phyloP scores from a whole-genome alignment of 202 grass and related monocot species.

The Panicum hallii region DNA sequence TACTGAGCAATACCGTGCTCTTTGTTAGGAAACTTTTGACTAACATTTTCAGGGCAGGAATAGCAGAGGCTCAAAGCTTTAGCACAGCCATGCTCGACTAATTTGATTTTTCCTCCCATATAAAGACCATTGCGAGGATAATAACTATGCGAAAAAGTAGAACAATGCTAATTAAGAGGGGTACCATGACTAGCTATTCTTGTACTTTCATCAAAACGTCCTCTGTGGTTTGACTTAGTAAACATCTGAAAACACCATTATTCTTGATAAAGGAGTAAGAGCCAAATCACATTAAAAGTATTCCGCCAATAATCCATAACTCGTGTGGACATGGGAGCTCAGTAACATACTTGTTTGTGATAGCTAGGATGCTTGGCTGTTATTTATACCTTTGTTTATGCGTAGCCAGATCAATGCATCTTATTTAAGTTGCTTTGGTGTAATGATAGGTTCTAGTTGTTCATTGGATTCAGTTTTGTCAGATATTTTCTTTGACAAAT shows the following conservation, averaged over 20 bases:
- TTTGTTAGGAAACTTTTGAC: slow-evolving; percentile 1
- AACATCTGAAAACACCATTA: not conserved
- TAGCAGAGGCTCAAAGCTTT: not conserved
- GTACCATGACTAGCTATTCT: not conserved
- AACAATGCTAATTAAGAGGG: not conserved
- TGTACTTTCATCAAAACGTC: not conserved
- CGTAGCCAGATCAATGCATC: not conserved
- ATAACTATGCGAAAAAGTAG: not conserved
- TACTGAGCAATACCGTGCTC: not conserved
- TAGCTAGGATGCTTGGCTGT: not conserved
- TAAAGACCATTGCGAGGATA: not conserved
- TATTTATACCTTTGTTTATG: not conserved
- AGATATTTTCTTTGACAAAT: not conserved
- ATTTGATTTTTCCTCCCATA: not conserved
- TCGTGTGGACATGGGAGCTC: no score
- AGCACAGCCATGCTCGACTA: not conserved
- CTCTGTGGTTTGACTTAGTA: not conserved
- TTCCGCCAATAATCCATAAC: no score
- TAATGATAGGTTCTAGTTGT: not conserved
- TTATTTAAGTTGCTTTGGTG: not conserved
- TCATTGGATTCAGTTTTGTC: not conserved
- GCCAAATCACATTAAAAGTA: not conserved
- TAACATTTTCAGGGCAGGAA: not conserved
- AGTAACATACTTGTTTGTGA: not conserved
- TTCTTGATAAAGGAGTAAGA: slow-evolving; percentile 6